Evolutionary conservation across 2,329 filamentous ascomycete species (phyloP).

Genomic region (Talaromyces sp.): DNA sequence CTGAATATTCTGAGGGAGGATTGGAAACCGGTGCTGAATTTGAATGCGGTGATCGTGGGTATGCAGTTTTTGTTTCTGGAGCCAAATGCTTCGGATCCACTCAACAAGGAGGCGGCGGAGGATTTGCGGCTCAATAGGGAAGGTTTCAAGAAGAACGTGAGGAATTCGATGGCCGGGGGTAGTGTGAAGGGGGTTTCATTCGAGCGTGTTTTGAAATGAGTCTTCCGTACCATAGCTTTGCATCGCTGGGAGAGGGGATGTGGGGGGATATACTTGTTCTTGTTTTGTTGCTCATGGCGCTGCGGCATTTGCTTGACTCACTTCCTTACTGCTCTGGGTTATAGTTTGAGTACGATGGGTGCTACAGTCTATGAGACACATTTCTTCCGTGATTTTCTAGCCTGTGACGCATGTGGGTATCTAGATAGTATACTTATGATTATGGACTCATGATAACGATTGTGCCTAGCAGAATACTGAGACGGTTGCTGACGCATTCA

Average conservation of each 20-base stretch:
- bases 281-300: conserved; percentile 5
- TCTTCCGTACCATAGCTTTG: not conserved
- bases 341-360: not conserved
- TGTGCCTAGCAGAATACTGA: not conserved
- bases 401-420: not conserved
- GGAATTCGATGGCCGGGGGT: conserved; percentile 77
- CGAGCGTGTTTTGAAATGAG: conserved; percentile 70
- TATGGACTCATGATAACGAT: not conserved
- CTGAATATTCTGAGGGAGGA: conserved; percentile 95
- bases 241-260: not conserved
- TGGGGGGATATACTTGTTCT: not conserved
- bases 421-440: conserved; percentile 2
- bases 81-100: conserved; percentile 92
- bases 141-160: conserved; percentile 86
- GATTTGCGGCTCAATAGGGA: conserved; percentile 84
- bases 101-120: conserved; percentile 97
- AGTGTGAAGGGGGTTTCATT: conserved; percentile 68
- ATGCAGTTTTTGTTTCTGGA: conserved; percentile 97
- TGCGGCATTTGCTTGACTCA: conserved; percentile 2
- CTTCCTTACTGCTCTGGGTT: not conserved
- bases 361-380: not conserved
- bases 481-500: not conserved
- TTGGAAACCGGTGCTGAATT: conserved; percentile 96
- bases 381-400: not conserved
- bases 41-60: conserved; percentile 94